Evolutionary conservation across 768 basidiomycete species (phyloP), one percentile per base, ranked within the genome.

Genomic region (Filobasidium wieringae): DNA sequence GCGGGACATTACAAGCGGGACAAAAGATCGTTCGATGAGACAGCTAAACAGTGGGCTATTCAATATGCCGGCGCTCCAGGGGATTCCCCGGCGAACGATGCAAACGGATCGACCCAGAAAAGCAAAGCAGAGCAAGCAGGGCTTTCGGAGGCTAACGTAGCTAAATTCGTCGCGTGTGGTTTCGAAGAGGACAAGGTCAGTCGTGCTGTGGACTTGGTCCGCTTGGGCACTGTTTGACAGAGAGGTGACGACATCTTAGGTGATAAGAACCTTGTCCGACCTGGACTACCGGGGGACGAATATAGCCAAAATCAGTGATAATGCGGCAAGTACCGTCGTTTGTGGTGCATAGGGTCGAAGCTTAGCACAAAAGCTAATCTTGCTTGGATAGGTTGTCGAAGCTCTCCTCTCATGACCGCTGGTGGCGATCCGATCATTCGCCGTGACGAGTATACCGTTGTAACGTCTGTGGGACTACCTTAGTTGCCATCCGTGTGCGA

Each of bases 1-100:
- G 92, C 92, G 12, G 96, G 95, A 72, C 93, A 95, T 69, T 97
- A 87, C 67, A 86, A 87, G 73, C 88, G 90, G 12, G 87, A 85
- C 72, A 85, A 85, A 71, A 76, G 77, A 26, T 84, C 85, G 66
- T 97, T 97, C 64, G 87, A 92, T 58, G 86, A 86, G 36, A 97
- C 92, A 3, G 92, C 92, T 57, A 79, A 81, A 37, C 91, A 92
- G 72, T 97, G 92, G 92, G 88, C 91, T 0, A 83, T 87, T 67
- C 82, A 85, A 29, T 95, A 95, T 70, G 92, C 92, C 2, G 86
- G 84, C 43, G 87, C 83, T 1, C 82, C 85, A 3, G 64, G 65
- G 19, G 56, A 37, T 39, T 9, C 56, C 12, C 34, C 39, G 7
- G 22, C 32, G n/a, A 34, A 37, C 34, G 32, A 34, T n/a, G 41